Conservation (phyloP, 495 filamentous ascomycete genomes). For the Aspergillus homomorphus region DNA sequence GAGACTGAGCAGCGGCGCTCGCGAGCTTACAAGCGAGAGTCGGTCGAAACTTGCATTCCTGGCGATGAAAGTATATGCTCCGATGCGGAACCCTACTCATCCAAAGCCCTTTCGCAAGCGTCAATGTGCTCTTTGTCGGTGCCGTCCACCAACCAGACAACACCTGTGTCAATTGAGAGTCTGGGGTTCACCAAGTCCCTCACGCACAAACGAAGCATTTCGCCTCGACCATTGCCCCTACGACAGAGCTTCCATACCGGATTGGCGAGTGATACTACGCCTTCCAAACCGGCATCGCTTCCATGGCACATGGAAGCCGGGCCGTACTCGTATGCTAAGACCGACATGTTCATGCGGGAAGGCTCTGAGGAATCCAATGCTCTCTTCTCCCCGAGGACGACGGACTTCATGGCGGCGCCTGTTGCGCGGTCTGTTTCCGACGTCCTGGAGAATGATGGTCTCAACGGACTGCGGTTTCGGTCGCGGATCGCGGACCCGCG, state of each 20-base stretch:
- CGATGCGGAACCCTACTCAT: slow-evolving; percentile 20
- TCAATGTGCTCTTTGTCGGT: slow-evolving; percentile 28
- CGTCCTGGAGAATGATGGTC: slow-evolving; percentile 32
- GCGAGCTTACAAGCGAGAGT: slow-evolving; percentile 16
- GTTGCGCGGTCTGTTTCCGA: slow-evolving; percentile 31
- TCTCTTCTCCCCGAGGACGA: slow-evolving; percentile 50
- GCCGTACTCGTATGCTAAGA: slow-evolving; percentile 31
- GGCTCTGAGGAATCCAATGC: slow-evolving; percentile 31
- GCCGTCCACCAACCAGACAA: slow-evolving; percentile 27
- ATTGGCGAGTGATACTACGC: slow-evolving; percentile 13
- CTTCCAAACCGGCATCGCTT: slow-evolving; percentile 14
- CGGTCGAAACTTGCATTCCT: slow-evolving; percentile 8
- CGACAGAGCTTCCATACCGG: slow-evolving; percentile 38
- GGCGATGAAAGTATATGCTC: slow-evolving; percentile 7
- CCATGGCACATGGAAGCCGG: slow-evolving; percentile 4
- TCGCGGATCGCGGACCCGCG: slow-evolving; percentile 42
- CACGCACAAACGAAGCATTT: slow-evolving; percentile 40
- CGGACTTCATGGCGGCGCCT: slow-evolving; percentile 43
- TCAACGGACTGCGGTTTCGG: slow-evolving; percentile 29
- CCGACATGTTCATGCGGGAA: slow-evolving; percentile 39
- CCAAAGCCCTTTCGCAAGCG: slow-evolving; percentile 25
- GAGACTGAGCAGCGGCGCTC: slow-evolving; percentile 37
- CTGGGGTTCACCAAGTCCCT: slow-evolving; percentile 25
- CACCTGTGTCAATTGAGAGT: slow-evolving; percentile 31
- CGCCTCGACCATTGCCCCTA: slow-evolving; percentile 42